Evolutionary conservation across 495 filamentous ascomycete species (phyloP).

Genomic region (Aspergillus sclerotioniger): DNA sequence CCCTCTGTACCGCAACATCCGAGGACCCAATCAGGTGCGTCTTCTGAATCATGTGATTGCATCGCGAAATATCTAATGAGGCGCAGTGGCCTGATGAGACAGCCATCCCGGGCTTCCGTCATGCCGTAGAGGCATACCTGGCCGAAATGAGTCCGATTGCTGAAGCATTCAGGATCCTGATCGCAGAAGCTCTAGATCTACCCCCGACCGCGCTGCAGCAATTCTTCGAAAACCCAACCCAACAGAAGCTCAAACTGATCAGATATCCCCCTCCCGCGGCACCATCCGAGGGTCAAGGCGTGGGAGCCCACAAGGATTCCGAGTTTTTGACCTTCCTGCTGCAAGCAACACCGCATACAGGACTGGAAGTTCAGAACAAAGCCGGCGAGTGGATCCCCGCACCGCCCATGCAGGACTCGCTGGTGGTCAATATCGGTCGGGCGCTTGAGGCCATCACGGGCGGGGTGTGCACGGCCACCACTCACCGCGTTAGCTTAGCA

Average conservation of each 20-base stretch:
- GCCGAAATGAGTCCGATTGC: slow-evolving; percentile 65
- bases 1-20: slow-evolving; percentile 76
- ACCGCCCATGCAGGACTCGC: slow-evolving; percentile 48
- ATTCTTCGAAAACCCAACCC: slow-evolving; percentile 76
- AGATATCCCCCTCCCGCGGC: slow-evolving; percentile 69
- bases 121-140: slow-evolving; percentile 72
- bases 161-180: slow-evolving; percentile 74
- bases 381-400: slow-evolving; percentile 73
- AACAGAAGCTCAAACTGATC: slow-evolving; percentile 88
- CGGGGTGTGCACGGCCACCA: slow-evolving; percentile 83
- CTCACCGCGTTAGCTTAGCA: slow-evolving; percentile 66
- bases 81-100: slow-evolving; percentile 71
- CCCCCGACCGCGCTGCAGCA: slow-evolving; percentile 68
- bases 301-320: slow-evolving; percentile 92
- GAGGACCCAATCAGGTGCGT: slow-evolving; percentile 66
- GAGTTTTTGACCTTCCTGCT: slow-evolving; percentile 86
- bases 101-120: slow-evolving; percentile 69
- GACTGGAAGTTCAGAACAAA: slow-evolving; percentile 88
- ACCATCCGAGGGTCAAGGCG: slow-evolving; percentile 51
- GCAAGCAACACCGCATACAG: slow-evolving; percentile 75
- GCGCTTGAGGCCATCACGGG: slow-evolving; percentile 87
- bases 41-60: not conserved
- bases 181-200: slow-evolving; percentile 84
- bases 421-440: slow-evolving; percentile 91
- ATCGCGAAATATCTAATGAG: not conserved